These are phyloP conservation scores for Aureobasidium lini DNA, from an alignment of 2,329 filamentous ascomycete species.

Conservation along the genomic window DNA sequence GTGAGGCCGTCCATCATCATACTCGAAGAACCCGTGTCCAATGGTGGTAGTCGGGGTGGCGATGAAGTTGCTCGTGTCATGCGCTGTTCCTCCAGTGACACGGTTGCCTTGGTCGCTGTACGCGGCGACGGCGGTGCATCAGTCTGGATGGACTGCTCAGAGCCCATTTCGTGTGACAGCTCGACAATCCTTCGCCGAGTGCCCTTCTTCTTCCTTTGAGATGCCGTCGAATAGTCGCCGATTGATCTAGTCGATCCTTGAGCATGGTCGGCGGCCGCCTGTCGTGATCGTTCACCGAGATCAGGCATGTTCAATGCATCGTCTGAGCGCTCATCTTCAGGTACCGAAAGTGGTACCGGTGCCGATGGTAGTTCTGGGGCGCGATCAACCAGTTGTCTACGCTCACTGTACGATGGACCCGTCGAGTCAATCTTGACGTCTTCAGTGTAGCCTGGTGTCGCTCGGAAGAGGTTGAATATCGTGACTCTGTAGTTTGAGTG, in stretches of 20 bases:
- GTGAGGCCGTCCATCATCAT: neutral
- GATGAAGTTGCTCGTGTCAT: neutral
- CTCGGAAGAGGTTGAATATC: constrained; percentile 94
- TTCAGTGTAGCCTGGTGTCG: constrained; percentile 79
- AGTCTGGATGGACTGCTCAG: neutral
- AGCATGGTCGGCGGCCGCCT: neutral
- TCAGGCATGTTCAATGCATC: constrained; percentile 8
- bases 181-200: constrained; percentile 52
- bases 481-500: constrained; percentile 78
- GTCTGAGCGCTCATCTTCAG: constrained; percentile 2
- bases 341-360: constrained; percentile 59
- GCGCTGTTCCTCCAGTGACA: neutral
- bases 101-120: neutral
- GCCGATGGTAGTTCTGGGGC: constrained; percentile 68
- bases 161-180: constrained; percentile 40
- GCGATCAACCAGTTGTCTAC: constrained; percentile 74
- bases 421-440: constrained; percentile 84
- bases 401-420: constrained; percentile 77
- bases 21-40: constrained; percentile 13
- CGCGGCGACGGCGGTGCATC: constrained; percentile 10
- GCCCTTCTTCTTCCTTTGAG: constrained; percentile 39
- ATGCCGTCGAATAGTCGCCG: constrained; percentile 2
- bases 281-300: neutral
- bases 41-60: constrained; percentile 14
- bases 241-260: neutral